Conservation (phyloP, 75 land plant genomes). For the Gnetum montanum region DNA sequence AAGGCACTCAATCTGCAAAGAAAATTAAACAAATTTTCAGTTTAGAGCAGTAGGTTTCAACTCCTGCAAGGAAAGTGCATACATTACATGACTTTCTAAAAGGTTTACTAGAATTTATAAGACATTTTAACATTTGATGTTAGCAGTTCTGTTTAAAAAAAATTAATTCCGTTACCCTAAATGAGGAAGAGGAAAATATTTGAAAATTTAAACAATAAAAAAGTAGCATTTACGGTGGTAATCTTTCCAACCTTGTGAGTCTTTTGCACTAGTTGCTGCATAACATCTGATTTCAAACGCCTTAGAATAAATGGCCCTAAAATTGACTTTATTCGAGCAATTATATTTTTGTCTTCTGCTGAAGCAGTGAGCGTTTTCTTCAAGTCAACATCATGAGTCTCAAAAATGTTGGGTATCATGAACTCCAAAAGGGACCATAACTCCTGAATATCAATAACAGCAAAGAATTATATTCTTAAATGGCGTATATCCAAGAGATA, state of each 20-base stretch:
- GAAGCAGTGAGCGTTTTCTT: conserved; percentile 51
- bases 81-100: too few relatives aligned
- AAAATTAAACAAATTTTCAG: conserved; percentile 4
- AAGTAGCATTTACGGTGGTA: too few relatives aligned
- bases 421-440: conserved; percentile 97
- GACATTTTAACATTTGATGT: too few relatives aligned
- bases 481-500: too few relatives aligned
- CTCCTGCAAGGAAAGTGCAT: too few relatives aligned
- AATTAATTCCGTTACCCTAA: too few relatives aligned
- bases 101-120: too few relatives aligned
- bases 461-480: too few relatives aligned
- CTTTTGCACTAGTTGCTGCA: conserved; percentile 94
- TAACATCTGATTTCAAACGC: conserved; percentile 93
- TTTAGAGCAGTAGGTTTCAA: too few relatives aligned
- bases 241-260: conserved; percentile 55
- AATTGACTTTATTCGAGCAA: conserved; percentile 84
- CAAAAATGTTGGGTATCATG: conserved; percentile 93
- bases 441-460: conserved; percentile 86
- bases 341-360: conserved; percentile 68
- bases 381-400: conserved; percentile 74
- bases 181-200: too few relatives aligned
- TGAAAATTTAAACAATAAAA: too few relatives aligned
- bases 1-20: conserved; percentile 84
- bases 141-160: too few relatives aligned
- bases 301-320: conserved; percentile 92